phyloP scores from a whole-genome alignment of 306 rosid genomes.

The Citrullus mucosospermus region DNA sequence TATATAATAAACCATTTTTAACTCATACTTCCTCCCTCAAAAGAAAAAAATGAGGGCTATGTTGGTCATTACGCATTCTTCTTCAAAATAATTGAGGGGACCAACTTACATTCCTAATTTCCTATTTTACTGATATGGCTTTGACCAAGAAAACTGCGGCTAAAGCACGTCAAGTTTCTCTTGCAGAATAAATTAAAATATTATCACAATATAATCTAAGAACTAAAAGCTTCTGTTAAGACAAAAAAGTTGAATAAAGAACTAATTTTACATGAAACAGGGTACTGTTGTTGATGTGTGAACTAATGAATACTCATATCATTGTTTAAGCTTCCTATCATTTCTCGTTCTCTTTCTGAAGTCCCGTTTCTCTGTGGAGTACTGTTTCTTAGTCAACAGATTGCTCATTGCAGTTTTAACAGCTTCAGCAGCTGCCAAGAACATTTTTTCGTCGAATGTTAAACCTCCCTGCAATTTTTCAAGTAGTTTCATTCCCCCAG shows the following conservation, averaged over 20 bases:
- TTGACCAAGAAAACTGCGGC: neutral
- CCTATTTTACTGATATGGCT: neutral
- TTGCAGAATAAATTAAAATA: constrained; percentile 11
- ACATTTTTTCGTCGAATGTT: constrained; percentile 41
- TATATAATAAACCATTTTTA: neutral
- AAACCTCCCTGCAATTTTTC: constrained; percentile 70
- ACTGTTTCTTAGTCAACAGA: constrained; percentile 72
- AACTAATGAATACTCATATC: constrained; percentile 2
- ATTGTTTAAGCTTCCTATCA: constrained; percentile 54
- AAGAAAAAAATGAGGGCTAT: neutral
- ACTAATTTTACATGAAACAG: neutral
- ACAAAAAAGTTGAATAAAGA: neutral
- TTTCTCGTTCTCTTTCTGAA: constrained; percentile 76
- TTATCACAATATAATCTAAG: neutral
- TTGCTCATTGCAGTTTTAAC: constrained; percentile 78
- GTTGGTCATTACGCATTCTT: neutral
- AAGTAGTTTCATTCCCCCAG: constrained; percentile 53
- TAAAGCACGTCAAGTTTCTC: neutral
- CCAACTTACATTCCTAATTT: neutral
- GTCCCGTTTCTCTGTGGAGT: constrained; percentile 61
- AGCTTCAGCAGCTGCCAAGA: constrained; percentile 70
- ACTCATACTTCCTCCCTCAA: neutral
- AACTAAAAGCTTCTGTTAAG: constrained; percentile 8
- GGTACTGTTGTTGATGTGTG: neutral
- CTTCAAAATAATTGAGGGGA: neutral